A percentile compares a stretch with the other conserved stretches of the same genome.
phyloP scores from a whole-genome alignment of 2,329 filamentous ascomycete species.

The Penicillium sp. region DNA sequence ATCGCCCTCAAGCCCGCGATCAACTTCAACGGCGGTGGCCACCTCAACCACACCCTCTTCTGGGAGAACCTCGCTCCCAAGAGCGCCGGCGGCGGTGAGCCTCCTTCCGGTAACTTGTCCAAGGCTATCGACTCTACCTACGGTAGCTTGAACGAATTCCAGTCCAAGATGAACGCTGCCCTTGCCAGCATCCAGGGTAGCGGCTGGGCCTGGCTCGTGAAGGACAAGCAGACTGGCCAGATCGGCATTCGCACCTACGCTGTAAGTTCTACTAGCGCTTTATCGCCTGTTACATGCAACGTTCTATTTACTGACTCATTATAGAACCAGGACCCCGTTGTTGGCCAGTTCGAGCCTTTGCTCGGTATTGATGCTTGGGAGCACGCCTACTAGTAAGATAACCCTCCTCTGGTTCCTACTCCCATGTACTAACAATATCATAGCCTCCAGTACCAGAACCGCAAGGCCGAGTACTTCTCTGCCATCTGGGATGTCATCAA shows the following conservation, averaged over 20 bases:
- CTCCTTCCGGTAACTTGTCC: conserved; percentile 55
- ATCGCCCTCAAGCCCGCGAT: conserved; percentile 58
- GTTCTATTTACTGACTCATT: conserved; percentile 7
- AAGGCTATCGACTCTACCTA: conserved; percentile 58
- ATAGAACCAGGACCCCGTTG: conserved; percentile 80
- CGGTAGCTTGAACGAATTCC: conserved; percentile 56
- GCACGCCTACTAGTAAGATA: conserved; percentile 77
- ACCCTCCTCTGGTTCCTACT: not conserved
- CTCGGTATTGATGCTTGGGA: conserved; percentile 94
- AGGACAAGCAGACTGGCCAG: conserved; percentile 58
- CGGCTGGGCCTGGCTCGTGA: conserved; percentile 62
- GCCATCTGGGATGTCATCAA: conserved; percentile 94
- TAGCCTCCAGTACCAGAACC: conserved; percentile 88
- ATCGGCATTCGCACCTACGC: conserved; percentile 62
- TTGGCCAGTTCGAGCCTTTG: conserved; percentile 75
- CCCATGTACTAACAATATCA: conserved; percentile 18
- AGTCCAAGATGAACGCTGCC: conserved; percentile 62
- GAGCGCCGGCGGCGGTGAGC: conserved; percentile 59
- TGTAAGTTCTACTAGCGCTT: conserved; percentile 33
- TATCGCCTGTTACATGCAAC: not conserved
- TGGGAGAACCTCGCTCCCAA: conserved; percentile 66
- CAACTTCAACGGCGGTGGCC: conserved; percentile 63
- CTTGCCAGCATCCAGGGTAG: conserved; percentile 63
- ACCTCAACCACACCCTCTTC: conserved; percentile 62
- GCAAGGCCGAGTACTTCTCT: conserved; percentile 92